Base-by-base conservation (phyloP, 2,329 filamentous ascomycete species). In the Fusarium algeriense region DNA sequence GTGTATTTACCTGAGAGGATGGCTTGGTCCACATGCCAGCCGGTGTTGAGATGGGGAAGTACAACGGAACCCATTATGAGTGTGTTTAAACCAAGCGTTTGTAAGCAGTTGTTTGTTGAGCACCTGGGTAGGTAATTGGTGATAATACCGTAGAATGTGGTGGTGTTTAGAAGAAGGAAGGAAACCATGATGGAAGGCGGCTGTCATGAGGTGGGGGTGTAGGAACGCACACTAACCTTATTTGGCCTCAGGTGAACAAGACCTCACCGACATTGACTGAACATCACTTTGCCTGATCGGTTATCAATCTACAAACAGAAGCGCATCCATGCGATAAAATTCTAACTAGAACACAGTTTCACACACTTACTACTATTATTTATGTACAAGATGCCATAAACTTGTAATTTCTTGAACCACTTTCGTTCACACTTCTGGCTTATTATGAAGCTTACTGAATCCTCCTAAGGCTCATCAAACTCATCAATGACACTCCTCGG, bases 11-110 rank as follows among this genome's bases (percentile, higher is more conserved):
- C 70, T 45, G 87, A 88, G 64, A 79, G 90, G 79, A 98, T 98
- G 71, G 95, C 94, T 84, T 98, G 95, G 86, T 98, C 96, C 78
- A 99, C 96, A 82, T 99, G 96, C 96, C 95, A 99, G 81, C 93
- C 96, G 44, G 93, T 95, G 75, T 89, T 89, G 49, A 99, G 88
- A 82, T 98, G 95, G 48, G 95, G 95, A 57, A 99, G 90, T 53
- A 97, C 93, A 70, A 98, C 93, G 77, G 94, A 97, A 76, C 94
- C 94, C 87, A 89, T 89, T 14, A 37, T 62, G 35, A n/a, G 35
- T 28, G 17, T 28, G 13, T 20, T 32, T 7, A 6, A n/a, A 15
- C 26, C 13, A 19, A n/a, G 28, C 5, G 19, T 9, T 10, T 13
- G 30, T n/a, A 14, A 19, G 20, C 37, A 10, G 23, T 7, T 26